A percentile compares a stretch with the other conserved stretches of the same genome.
Evolutionary conservation across 2,329 filamentous ascomycete genomes (phyloP).

Genomic region (Fusarium armeniacum): DNA sequence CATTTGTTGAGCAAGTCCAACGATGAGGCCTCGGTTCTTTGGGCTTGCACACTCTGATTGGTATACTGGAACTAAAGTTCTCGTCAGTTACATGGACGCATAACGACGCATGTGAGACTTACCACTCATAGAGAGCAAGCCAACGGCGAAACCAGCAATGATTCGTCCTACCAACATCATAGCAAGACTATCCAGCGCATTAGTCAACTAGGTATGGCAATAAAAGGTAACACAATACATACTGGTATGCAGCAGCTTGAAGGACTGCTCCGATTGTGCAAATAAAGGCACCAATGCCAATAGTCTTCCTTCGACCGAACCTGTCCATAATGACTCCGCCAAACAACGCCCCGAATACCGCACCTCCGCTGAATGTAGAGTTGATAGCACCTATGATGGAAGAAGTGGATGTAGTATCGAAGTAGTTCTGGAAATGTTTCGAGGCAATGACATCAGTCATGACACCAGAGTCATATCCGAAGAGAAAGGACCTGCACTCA

Average conservation of each 20-base stretch:
- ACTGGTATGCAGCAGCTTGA: slow-evolving; percentile 63
- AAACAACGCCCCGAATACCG: slow-evolving; percentile 47
- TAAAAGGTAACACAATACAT: slow-evolving; percentile 46
- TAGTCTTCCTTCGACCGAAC: slow-evolving; percentile 66
- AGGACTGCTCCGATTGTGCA: slow-evolving; percentile 66
- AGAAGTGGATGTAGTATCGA: slow-evolving; percentile 62
- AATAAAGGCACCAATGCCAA: slow-evolving; percentile 67
- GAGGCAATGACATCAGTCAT: slow-evolving; percentile 67
- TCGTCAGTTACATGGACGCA: slow-evolving; percentile 61
- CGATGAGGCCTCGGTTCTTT: slow-evolving; percentile 57
- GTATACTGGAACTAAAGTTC: slow-evolving; percentile 42
- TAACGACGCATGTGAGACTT: neutral
- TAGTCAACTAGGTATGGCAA: slow-evolving; percentile 60
- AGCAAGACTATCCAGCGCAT: slow-evolving; percentile 52
- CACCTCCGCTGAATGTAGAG: slow-evolving; percentile 63
- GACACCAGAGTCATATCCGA: slow-evolving; percentile 58
- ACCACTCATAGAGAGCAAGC: slow-evolving; percentile 59
- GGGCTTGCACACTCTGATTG: slow-evolving; percentile 47
- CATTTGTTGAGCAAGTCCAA: slow-evolving; percentile 68
- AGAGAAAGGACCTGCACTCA: slow-evolving; percentile 57
- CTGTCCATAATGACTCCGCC: slow-evolving; percentile 64
- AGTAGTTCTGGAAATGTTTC: slow-evolving; percentile 65
- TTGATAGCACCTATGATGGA: slow-evolving; percentile 69
- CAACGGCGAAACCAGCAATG: slow-evolving; percentile 47
- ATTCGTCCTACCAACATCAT: slow-evolving; percentile 48